Evolutionary conservation across 2,329 filamentous ascomycete species (phyloP), one percentile per base, ranked within the genome.

Genomic region (Myriosclerotinia scirpicola): DNA sequence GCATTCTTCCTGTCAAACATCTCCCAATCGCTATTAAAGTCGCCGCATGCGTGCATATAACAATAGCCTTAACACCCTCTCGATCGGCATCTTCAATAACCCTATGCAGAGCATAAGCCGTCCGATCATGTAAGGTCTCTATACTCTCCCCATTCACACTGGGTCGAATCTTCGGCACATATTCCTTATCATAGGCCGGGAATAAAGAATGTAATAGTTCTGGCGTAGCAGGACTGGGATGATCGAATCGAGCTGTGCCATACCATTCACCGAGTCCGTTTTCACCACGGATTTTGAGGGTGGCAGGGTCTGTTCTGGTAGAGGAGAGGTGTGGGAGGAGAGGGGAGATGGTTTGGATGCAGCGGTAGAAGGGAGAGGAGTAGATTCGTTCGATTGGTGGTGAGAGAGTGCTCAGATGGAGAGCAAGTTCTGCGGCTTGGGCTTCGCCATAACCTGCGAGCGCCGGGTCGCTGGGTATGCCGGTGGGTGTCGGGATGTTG

Each of bases 41-140:
- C 5, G 95, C 95, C 1, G 95, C 95, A 80, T 99, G 95, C 1
- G 91, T 90, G 79, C 92, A 97, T 50, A 99, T 83, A 52, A 97
- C 78, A 34, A 97, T 83, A 0, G 91, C 84, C 73, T 85, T 87
- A 50, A 85, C 81, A n/a, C 87, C 85, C 59, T 90, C 83, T n/a
- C 78, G 77, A 75, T 97, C 93, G 67, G 91, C 87, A 64, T 87
- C 84, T 38, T 84, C 82, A 71, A 97, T 89, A 71, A 97, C 87
- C 56, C 83, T 84, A 54, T 85, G 81, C 53, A 96, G 79, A 2
- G 89, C 86, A 55, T 85, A 86, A 5, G 91, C 90, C 38, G 94
- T 83, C 50, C 95, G 88, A 73, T 92, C 84, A 77, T 98, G 93
- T 22, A 99, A 83, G 73, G 92, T 85, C 0, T 84, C 80, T 71